phyloP scores from a whole-genome alignment of 129 eudicot species.

The Pittosporum tobira region DNA sequence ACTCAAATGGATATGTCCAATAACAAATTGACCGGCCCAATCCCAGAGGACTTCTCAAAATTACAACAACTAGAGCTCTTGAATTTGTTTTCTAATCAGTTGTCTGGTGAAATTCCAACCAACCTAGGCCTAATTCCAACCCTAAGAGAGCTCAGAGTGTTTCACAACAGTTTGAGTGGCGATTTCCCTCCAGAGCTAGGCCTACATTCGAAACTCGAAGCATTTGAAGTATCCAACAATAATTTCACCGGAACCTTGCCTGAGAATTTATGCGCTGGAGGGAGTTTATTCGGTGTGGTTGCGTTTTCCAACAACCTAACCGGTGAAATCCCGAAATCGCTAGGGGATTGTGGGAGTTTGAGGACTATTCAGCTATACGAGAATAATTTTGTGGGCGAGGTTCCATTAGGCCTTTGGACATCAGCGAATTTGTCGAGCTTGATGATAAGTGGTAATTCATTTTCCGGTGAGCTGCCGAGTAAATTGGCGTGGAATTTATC shows the following conservation, averaged over 20 bases:
- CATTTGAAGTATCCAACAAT: conserved; percentile 64
- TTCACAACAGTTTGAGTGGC: conserved; percentile 47
- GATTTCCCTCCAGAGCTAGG: conserved; percentile 60
- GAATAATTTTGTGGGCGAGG: conserved; percentile 55
- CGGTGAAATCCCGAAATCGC: conserved; percentile 68
- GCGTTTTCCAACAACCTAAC: conserved; percentile 59
- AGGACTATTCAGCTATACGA: conserved; percentile 40
- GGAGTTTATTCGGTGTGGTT: conserved; percentile 39
- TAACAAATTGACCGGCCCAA: conserved; percentile 48
- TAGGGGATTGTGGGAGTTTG: conserved; percentile 40
- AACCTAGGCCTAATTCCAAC: conserved; percentile 36
- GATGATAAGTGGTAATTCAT: conserved; percentile 40
- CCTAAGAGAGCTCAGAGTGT: conserved; percentile 31
- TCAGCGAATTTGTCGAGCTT: conserved; percentile 29
- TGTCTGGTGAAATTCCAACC: conserved; percentile 49
- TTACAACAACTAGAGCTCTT: conserved; percentile 36
- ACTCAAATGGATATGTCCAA: conserved; percentile 45
- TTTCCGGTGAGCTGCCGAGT: conserved; percentile 60
- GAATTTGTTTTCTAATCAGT: conserved; percentile 40
- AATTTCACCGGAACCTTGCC: conserved; percentile 67
- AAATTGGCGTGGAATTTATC: conserved; percentile 54
- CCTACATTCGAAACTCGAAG: conserved; percentile 56
- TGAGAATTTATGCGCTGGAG: conserved; percentile 52
- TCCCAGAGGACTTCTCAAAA: conserved; percentile 55
- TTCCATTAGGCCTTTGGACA: conserved; percentile 62